Evolutionary conservation across 176 grass and related monocot species (phyloP).

Genomic region (Tillandsia leiboldiana): DNA sequence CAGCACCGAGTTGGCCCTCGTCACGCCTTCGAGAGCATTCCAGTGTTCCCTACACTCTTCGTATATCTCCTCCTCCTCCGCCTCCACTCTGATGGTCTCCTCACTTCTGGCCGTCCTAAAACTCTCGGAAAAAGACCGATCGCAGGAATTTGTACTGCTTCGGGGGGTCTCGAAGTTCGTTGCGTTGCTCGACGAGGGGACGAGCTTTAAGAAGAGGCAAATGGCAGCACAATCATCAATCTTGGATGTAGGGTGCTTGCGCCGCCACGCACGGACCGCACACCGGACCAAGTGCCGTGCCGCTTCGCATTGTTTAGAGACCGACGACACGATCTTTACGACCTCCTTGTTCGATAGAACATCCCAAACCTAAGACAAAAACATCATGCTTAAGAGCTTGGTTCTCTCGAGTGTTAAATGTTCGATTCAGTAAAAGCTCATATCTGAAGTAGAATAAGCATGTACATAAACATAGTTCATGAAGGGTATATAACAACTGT

Average conservation of each 20-base stretch:
- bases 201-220: slow-evolving; percentile 52
- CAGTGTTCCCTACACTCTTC: slow-evolving; percentile 9
- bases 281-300: slow-evolving; percentile 44
- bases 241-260: slow-evolving; percentile 59
- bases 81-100: slow-evolving; percentile 3
- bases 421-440: slow-evolving; percentile 12
- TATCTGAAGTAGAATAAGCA: background rate
- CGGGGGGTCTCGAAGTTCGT: background rate
- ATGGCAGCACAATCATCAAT: slow-evolving; percentile 68
- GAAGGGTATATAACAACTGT: background rate
- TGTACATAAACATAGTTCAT: background rate
- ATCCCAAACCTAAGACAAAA: slow-evolving; percentile 61
- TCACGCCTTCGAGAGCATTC: slow-evolving; percentile 51
- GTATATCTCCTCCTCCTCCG: background rate
- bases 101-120: slow-evolving; percentile 33
- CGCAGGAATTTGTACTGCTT: background rate
- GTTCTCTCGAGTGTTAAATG: background rate
- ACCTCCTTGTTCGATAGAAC: slow-evolving; percentile 75
- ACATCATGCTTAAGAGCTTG: background rate
- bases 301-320: slow-evolving; percentile 32
- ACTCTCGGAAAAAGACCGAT: slow-evolving; percentile 27
- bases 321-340: slow-evolving; percentile 49
- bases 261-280: slow-evolving; percentile 54
- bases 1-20: slow-evolving; percentile 48
- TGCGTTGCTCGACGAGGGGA: background rate